Conservation (phyloP, 2,329 filamentous ascomycete genomes). For the Ophiostoma novo-ulmi region DNA sequence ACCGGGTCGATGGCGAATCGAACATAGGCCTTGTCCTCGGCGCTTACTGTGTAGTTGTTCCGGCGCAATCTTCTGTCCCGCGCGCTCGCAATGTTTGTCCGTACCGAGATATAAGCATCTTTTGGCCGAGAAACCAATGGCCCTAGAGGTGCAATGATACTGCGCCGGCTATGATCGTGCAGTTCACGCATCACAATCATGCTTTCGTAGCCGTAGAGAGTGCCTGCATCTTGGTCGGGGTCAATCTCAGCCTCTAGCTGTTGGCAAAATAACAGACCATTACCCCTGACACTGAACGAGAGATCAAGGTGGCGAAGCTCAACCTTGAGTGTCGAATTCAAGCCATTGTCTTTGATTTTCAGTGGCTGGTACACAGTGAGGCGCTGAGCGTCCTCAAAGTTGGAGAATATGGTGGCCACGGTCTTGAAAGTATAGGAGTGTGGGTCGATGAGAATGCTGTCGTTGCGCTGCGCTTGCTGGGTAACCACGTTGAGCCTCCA, state of each 20-base stretch:
- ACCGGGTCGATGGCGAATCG: conserved; percentile 50
- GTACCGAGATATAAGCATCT: conserved; percentile 42
- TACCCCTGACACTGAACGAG: conserved; percentile 46
- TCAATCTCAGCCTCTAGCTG: conserved; percentile 52
- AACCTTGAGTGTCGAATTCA: conserved; percentile 29
- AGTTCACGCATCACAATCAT: conserved; percentile 52
- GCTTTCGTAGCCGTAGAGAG: conserved; percentile 54
- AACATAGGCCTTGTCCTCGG: conserved; percentile 37
- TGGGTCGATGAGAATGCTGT: conserved; percentile 45
- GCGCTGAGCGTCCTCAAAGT: conserved; percentile 43
- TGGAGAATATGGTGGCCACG: conserved; percentile 43
- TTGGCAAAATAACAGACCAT: conserved; percentile 40
- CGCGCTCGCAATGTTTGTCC: conserved; percentile 5
- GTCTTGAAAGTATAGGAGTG: conserved; percentile 38
- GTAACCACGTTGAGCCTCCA: background rate
- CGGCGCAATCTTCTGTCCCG: conserved; percentile 15
- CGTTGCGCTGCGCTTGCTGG: conserved; percentile 15
- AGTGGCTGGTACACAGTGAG: conserved; percentile 46
- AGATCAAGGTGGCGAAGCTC: conserved; percentile 51
- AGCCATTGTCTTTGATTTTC: conserved; percentile 31
- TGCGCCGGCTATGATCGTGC: conserved; percentile 38
- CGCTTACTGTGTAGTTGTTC: conserved; percentile 29
- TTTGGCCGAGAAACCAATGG: conserved; percentile 30
- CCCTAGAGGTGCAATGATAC: conserved; percentile 52
- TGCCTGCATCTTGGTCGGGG: conserved; percentile 53